A percentile compares a stretch with the other conserved stretches of the same genome.
These are phyloP conservation scores for Blastobotrys apis DNA, from an alignment of 1,139 yeast species.

Conservation along the genomic window DNA sequence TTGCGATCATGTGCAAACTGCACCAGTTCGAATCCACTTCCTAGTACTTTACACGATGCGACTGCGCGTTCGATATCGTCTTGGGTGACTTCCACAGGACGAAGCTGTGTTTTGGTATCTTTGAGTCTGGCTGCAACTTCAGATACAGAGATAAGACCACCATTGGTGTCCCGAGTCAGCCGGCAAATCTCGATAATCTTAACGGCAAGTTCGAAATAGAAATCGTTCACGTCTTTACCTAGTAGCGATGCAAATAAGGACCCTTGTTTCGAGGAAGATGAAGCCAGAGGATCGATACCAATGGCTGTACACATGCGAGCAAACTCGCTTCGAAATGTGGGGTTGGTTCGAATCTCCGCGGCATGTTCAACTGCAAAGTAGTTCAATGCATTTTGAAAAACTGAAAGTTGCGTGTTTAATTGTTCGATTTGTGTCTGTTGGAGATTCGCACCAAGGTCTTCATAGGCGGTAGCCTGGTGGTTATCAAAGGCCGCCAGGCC, in stretches of 20 bases:
- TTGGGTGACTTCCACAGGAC: slow-evolving; percentile 37
- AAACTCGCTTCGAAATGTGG: slow-evolving; percentile 64
- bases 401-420: slow-evolving; percentile 37
- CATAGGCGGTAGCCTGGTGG: slow-evolving; percentile 30
- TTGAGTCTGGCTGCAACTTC: slow-evolving; percentile 46
- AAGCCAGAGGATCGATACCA: slow-evolving; percentile 77
- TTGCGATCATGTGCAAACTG: slow-evolving; percentile 31
- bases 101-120: slow-evolving; percentile 27
- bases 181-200: slow-evolving; percentile 72
- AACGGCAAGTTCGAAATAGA: slow-evolving; percentile 61
- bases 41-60: slow-evolving; percentile 39
- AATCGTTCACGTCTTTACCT: slow-evolving; percentile 49
- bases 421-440: slow-evolving; percentile 34
- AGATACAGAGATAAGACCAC: slow-evolving; percentile 67
- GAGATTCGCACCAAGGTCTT: slow-evolving; percentile 33
- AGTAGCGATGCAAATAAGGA: slow-evolving; percentile 38
- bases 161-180: slow-evolving; percentile 64
- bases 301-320: slow-evolving; percentile 70
- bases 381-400: slow-evolving; percentile 37
- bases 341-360: slow-evolving; percentile 59
- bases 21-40: slow-evolving; percentile 46
- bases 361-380: slow-evolving; percentile 48
- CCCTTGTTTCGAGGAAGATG: slow-evolving; percentile 38
- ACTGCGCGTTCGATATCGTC: slow-evolving; percentile 51
- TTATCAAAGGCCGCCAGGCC: slow-evolving; percentile 42